A percentile compares a stretch with the other conserved stretches of the same genome.
These are phyloP conservation scores for Sporothrix phasma DNA, from an alignment of 2,329 filamentous ascomycete species.

Conservation along the genomic window DNA sequence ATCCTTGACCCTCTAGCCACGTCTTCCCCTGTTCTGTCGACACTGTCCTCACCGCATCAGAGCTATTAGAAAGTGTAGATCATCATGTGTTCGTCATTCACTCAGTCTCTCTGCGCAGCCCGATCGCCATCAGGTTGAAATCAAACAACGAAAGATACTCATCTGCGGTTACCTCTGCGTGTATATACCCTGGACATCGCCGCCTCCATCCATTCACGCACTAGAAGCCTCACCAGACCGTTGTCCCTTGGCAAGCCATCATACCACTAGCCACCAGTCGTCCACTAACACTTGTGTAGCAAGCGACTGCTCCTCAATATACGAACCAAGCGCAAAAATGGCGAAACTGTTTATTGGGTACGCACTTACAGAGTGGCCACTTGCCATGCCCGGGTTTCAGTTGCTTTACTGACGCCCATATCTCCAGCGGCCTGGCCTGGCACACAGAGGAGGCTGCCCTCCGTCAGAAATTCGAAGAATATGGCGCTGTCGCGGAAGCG, in stretches of 20 bases:
- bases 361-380: neutral
- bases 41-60: neutral
- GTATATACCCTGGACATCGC: neutral
- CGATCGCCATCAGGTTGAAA: neutral
- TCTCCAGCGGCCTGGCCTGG: conserved; percentile 82
- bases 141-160: neutral
- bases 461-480: conserved; percentile 85
- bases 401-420: conserved; percentile 17
- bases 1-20: neutral
- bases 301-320: neutral
- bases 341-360: conserved; percentile 66
- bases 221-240: neutral
- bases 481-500: conserved; percentile 85
- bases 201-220: neutral
- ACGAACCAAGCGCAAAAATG: conserved; percentile 7
- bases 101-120: neutral
- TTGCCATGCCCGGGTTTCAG: neutral
- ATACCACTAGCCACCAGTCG: neutral
- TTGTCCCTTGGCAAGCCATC: neutral
- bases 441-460: conserved; percentile 87
- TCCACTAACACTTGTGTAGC: neutral
- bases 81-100: too few relatives aligned
- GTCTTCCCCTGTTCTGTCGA: neutral
- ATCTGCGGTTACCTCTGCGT: too few relatives aligned
- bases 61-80: neutral